These are phyloP conservation scores for Penicillium thymicola DNA, from an alignment of 2,329 filamentous ascomycete genomes.

Conservation along the genomic window DNA sequence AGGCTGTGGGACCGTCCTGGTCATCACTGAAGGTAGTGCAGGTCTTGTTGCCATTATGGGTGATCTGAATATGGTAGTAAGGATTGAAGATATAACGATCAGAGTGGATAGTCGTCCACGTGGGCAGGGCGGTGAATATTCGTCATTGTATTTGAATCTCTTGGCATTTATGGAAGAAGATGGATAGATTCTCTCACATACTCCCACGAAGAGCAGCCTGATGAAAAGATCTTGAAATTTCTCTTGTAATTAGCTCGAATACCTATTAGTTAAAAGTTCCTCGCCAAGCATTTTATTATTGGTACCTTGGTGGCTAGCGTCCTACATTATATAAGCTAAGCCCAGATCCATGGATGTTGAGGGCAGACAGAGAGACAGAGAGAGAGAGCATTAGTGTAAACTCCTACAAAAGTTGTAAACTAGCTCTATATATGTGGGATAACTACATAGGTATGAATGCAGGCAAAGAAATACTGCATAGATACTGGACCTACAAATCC, in stretches of 20 bases:
- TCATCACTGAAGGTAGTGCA: constrained; percentile 17
- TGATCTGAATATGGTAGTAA: constrained; percentile 4
- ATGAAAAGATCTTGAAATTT: not conserved
- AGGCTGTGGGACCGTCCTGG: constrained; percentile 24
- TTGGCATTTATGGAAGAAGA: not conserved
- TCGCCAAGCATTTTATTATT: not conserved
- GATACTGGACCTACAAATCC: not conserved
- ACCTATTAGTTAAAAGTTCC: not conserved
- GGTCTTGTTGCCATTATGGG: constrained; percentile 19
- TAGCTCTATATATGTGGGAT: not conserved
- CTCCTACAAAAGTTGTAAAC: too few species aligned
- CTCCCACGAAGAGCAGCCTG: not conserved
- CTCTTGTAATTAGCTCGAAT: not conserved
- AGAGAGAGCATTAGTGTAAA: not conserved
- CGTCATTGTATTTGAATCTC: not conserved
- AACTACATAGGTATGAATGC: not conserved
- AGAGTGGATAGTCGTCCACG: not conserved
- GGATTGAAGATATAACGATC: not conserved
- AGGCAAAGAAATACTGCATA: not conserved
- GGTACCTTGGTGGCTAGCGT: not conserved
- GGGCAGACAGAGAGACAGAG: not conserved
- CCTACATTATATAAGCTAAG: not conserved
- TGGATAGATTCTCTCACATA: not conserved
- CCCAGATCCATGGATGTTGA: not conserved
- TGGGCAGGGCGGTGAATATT: constrained; percentile 1